These are phyloP conservation scores for Cytospora piceae DNA, from an alignment of 2,329 filamentous ascomycete genomes.

Conservation along the genomic window DNA sequence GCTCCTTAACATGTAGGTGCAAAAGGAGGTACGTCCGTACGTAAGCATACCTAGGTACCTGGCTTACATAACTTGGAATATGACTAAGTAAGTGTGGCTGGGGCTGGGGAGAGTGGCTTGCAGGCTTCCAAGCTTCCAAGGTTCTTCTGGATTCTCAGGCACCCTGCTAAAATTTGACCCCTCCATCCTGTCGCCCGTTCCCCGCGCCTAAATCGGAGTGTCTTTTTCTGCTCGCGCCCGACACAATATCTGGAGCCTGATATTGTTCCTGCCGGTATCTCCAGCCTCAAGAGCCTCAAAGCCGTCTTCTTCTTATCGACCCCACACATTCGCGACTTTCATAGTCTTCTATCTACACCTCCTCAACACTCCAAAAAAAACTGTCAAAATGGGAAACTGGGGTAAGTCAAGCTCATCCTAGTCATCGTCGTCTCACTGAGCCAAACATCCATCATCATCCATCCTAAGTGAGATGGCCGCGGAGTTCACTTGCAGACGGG, in stretches of 20 bases:
- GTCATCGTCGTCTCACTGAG: neutral
- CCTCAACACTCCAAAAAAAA: neutral
- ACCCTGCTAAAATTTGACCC: slow-evolving; percentile 18
- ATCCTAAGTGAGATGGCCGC: neutral
- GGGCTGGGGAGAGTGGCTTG: neutral
- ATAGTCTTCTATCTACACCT: neutral
- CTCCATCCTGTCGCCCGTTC: slow-evolving; percentile 11
- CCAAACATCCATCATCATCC: neutral
- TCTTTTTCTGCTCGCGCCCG: slow-evolving; percentile 18
- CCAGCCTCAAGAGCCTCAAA: slow-evolving; percentile 1
- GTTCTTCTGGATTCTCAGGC: neutral
- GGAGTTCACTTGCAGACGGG: neutral
- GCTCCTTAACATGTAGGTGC: too few species aligned
- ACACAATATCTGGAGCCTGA: slow-evolving; percentile 23
- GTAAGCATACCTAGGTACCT: too few species aligned
- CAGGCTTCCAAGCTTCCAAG: neutral
- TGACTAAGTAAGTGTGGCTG: neutral
- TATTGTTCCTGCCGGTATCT: slow-evolving; percentile 7
- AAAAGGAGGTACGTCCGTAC: too few species aligned
- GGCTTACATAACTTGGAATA: too few species aligned
- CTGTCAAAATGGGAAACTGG: slow-evolving; percentile 29
- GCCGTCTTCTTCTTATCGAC: neutral
- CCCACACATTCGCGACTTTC: neutral
- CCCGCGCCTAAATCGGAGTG: slow-evolving; percentile 18
- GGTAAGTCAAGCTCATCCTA: slow-evolving; percentile 25